Conservation (phyloP, 306 rosid species). For the Geum urbanum region DNA sequence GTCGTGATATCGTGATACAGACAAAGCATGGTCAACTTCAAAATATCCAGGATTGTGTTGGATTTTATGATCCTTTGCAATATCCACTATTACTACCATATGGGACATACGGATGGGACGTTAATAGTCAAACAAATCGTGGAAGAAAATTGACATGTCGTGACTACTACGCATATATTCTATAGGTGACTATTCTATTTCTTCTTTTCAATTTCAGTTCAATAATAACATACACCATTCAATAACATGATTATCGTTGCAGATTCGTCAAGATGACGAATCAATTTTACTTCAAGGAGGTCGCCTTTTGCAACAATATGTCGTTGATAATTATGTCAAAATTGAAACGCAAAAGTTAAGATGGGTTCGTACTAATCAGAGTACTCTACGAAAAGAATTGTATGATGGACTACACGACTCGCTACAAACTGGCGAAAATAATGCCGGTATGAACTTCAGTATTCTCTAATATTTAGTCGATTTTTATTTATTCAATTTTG, state of each 20-base stretch:
- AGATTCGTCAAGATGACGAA: neutral
- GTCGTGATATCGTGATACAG: neutral
- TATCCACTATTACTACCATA: neutral
- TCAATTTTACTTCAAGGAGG: neutral
- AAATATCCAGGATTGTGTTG: neutral
- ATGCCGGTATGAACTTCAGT: no score
- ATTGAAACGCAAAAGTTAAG: neutral
- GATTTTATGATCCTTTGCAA: neutral
- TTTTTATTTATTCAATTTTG: no score
- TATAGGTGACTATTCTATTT: neutral
- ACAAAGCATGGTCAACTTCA: neutral
- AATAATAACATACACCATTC: no score
- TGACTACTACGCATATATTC: neutral
- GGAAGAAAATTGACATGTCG: neutral
- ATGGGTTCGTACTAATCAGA: neutral
- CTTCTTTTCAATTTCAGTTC: neutral
- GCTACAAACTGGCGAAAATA: no score
- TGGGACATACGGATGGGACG: constrained; percentile 5
- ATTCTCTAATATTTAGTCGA: no score
- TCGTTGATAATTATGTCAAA: constrained; percentile 15
- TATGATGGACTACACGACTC: no score
- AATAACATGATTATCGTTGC: no score
- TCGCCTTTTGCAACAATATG: neutral
- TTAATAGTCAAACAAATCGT: neutral
- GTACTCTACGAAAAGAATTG: neutral